A percentile compares a stretch with the other conserved stretches of the same genome.
phyloP scores from a whole-genome alignment of 2,329 filamentous ascomycete genomes.

The Arthrobotrys sinensis region DNA sequence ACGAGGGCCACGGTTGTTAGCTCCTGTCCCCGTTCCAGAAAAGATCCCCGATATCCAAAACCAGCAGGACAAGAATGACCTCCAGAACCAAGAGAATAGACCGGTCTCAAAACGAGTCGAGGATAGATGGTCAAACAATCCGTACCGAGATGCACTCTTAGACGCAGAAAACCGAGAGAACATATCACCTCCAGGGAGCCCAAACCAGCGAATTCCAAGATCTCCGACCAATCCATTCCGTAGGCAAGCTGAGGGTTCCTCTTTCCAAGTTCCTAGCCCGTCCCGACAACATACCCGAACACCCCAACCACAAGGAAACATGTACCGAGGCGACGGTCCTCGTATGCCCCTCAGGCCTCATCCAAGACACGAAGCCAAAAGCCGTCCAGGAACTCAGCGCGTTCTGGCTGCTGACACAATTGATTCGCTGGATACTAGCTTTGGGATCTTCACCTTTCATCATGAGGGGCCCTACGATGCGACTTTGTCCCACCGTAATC shows the following conservation, averaged over 20 bases:
- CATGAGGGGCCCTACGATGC: constrained; percentile 61
- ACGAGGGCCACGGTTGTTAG: constrained; percentile 37
- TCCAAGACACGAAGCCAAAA: constrained; percentile 32
- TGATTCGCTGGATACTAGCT: constrained; percentile 59
- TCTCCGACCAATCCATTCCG: constrained; percentile 57
- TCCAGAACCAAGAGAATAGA: constrained; percentile 56
- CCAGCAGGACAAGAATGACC: constrained; percentile 51
- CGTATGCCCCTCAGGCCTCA: constrained; percentile 32
- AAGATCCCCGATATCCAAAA: constrained; percentile 35
- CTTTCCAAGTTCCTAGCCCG: background rate
- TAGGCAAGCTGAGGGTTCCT: constrained; percentile 8
- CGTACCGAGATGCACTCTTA: constrained; percentile 47
- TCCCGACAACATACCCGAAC: constrained; percentile 15
- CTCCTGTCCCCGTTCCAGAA: constrained; percentile 30
- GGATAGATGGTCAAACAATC: constrained; percentile 59
- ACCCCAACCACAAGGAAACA: constrained; percentile 34
- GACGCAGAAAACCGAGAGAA: constrained; percentile 55
- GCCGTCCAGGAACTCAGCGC: constrained; percentile 20
- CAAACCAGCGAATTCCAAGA: constrained; percentile 11
- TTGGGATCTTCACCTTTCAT: constrained; percentile 59
- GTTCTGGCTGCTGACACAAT: constrained; percentile 54
- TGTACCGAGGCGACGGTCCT: constrained; percentile 38
- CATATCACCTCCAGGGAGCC: constrained; percentile 44
- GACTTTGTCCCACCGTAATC: constrained; percentile 56
- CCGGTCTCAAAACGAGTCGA: constrained; percentile 45